Evolutionary conservation across 2,329 filamentous ascomycete genomes (phyloP), one percentile per base, ranked within the genome.

Genomic region (Cordyceps tenuipes): DNA sequence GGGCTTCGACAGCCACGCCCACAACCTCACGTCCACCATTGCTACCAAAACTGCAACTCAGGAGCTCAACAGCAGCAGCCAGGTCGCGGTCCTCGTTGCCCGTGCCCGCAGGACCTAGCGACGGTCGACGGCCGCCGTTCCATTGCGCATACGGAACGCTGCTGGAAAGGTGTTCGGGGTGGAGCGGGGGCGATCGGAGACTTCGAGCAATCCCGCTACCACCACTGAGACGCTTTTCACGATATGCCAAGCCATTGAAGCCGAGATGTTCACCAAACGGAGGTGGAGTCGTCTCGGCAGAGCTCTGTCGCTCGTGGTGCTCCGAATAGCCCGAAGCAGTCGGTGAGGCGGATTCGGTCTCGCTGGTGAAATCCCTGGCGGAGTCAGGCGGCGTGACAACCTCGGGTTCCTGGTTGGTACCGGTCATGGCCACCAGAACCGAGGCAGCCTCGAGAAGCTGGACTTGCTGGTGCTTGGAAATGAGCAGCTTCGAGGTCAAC

Each of bases 391-490:
- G 82, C 5, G 84, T 86, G 46, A 81, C 77, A 52, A 79, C 80
- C 63, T 76, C 80, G 62, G 88, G 68, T 51, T 77, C 75, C 50
- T 75, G 73, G 50, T 68, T 65, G 58, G 72, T 72, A 66, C 71
- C 75, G 70, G 86, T 97, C 92, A 99, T 97, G 69, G 86, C 87
- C 62, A 97, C 88, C 65, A 99, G 80, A 57, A 97, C 94, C n/a
- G 91, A 96, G 44, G 94, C 94, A 46, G 94, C 94, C 76, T 99
- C 94, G 62, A 99, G 83, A 62, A 99, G 83, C 75, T 99, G 94
- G 57, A 99, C 94, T 79, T 99, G 94, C 77, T 99, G 94, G 75
- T 99, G 94, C 82, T 99, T 99, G 68, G 93, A 97, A 68, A 99
- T 97, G 72, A 97, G 86, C 71, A 97, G 82, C 78, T 97, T 97